Evolutionary conservation across 495 filamentous ascomycete species (phyloP).

Genomic region (Daldinia vernicosa): DNA sequence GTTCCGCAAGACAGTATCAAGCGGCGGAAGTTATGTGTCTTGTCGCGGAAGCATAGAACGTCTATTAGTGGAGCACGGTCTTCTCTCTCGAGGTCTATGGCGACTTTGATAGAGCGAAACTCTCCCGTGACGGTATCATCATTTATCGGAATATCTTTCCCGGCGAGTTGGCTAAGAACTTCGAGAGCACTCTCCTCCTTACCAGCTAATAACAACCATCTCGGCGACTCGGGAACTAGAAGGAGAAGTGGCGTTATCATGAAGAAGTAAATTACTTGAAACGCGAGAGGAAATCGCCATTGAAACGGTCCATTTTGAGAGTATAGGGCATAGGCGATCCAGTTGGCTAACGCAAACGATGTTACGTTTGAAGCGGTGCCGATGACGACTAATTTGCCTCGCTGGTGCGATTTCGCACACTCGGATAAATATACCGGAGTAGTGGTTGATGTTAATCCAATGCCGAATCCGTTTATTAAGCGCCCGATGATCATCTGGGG

Average conservation of each 20-base stretch:
- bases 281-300: conserved; percentile 62
- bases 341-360: conserved; percentile 48
- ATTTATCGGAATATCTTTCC: conserved; percentile 31
- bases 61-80: conserved; percentile 38
- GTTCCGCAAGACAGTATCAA: conserved; percentile 46
- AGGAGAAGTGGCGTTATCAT: conserved; percentile 50
- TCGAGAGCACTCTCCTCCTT: conserved; percentile 44
- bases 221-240: conserved; percentile 50
- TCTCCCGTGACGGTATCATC: conserved; percentile 34
- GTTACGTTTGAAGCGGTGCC: conserved; percentile 40
- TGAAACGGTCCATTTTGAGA: conserved; percentile 48
- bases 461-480: conserved; percentile 72
- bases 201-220: conserved; percentile 45
- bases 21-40: conserved; percentile 47
- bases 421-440: conserved; percentile 69
- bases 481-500: conserved; percentile 69
- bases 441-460: conserved; percentile 67
- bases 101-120: conserved; percentile 43
- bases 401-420: conserved; percentile 59
- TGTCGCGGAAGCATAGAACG: conserved; percentile 47
- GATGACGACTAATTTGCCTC: conserved; percentile 54
- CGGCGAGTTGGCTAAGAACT: conserved; percentile 49
- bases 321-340: conserved; percentile 53
- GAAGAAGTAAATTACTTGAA: conserved; percentile 58
- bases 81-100: conserved; percentile 46